These are phyloP conservation scores for Cymbopogon citratus DNA, from an alignment of 176 grass and related monocot species.

Conservation along the genomic window DNA sequence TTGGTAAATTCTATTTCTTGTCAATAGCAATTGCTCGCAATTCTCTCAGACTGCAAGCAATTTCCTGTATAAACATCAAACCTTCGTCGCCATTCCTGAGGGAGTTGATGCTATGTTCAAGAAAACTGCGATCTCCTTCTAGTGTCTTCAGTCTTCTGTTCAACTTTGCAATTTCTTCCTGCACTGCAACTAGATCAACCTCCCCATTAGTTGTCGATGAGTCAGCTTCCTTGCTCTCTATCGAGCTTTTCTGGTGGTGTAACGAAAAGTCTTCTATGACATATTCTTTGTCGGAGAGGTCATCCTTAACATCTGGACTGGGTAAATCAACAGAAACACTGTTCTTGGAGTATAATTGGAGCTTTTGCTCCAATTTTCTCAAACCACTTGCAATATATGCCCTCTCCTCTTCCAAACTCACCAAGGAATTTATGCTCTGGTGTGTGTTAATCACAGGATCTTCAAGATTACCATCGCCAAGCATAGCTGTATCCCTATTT, in stretches of 20 bases:
- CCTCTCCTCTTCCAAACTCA: conserved; percentile 53
- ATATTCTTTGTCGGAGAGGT: conserved; percentile 6
- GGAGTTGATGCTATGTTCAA: conserved; percentile 69
- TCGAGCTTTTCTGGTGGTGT: background rate
- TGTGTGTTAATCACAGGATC: background rate
- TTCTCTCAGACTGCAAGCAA: conserved; percentile 46
- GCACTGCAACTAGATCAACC: conserved; percentile 32
- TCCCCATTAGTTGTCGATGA: background rate
- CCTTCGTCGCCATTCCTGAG: conserved; percentile 55
- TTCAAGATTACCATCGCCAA: background rate
- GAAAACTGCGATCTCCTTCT: conserved; percentile 55
- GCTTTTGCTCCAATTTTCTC: conserved; percentile 54
- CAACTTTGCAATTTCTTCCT: conserved; percentile 47
- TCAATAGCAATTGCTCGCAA: conserved; percentile 37
- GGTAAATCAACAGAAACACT: conserved; percentile 32
- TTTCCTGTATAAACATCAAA: conserved; percentile 52
- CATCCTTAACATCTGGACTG: conserved; percentile 41
- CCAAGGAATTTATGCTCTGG: conserved; percentile 21
- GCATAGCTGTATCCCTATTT: background rate
- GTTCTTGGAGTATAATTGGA: conserved; percentile 52
- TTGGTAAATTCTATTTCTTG: conserved; percentile 8
- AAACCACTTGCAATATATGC: conserved; percentile 46
- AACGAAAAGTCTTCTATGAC: background rate
- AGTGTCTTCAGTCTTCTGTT: conserved; percentile 51
- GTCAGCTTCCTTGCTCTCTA: conserved; percentile 7